Conservation (phyloP, 352 stramenopile genomes). For the Phytophthora pisi region DNA sequence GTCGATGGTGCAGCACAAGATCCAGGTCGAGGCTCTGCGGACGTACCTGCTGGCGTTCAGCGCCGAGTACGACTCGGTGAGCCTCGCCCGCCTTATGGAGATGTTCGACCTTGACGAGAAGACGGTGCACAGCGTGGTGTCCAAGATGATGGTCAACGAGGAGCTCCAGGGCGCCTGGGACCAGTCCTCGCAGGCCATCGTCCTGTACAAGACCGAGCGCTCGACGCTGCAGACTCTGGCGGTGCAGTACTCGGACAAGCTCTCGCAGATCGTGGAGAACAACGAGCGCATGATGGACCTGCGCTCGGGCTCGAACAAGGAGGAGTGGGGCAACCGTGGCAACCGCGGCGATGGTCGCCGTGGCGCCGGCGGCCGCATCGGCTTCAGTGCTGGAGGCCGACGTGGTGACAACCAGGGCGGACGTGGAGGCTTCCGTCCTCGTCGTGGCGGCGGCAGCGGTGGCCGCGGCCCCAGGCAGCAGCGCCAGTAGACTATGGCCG, state of each 20-base stretch:
- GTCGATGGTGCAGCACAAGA: constrained; percentile 93
- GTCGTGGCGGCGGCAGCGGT: constrained; percentile 45
- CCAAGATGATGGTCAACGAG: constrained; percentile 99
- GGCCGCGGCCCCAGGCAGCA: constrained; percentile 45
- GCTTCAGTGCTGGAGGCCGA: constrained; percentile 42
- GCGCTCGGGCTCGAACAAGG: constrained; percentile 67
- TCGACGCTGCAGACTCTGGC: constrained; percentile 95
- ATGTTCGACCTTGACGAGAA: constrained; percentile 98
- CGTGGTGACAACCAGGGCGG: constrained; percentile 59
- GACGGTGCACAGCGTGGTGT: constrained; percentile 97
- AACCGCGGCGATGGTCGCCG: constrained; percentile 44
- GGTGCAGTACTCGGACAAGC: constrained; percentile 96
- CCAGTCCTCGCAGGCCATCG: constrained; percentile 97
- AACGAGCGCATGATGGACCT: constrained; percentile 91
- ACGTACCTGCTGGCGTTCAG: constrained; percentile 98
- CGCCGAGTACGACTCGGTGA: constrained; percentile 96
- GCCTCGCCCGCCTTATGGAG: constrained; percentile 92
- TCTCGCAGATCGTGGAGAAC: constrained; percentile 88
- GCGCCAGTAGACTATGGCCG: constrained; percentile 44
- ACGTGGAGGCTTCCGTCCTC: constrained; percentile 49
- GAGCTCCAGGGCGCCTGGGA: constrained; percentile 98
- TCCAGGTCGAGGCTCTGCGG: constrained; percentile 96
- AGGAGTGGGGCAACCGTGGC: constrained; percentile 70
- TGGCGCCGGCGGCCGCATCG: constrained; percentile 43
- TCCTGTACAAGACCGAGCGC: constrained; percentile 95